Conservation (phyloP, 768 basidiomycete species). For the Suillus discolor region DNA sequence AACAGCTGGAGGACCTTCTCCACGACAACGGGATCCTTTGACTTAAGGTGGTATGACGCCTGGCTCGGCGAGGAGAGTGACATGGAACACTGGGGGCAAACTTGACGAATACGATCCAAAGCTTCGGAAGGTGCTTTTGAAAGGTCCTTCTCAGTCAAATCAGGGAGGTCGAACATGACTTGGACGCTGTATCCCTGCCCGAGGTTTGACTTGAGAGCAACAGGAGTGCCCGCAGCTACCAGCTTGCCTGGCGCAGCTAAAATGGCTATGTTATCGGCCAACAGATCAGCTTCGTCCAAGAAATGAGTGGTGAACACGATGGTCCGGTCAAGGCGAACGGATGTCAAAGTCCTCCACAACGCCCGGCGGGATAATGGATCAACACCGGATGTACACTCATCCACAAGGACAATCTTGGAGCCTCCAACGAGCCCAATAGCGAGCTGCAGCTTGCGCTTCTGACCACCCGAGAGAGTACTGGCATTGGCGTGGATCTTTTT, state of each 20-base stretch:
- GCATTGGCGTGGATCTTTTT: constrained; percentile 70
- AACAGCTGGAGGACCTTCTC: constrained; percentile 57
- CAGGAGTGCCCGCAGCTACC: constrained; percentile 73
- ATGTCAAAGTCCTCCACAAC: constrained; percentile 73
- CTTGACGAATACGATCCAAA: constrained; percentile 41
- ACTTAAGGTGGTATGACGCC: constrained; percentile 58
- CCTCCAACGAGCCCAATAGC: constrained; percentile 80
- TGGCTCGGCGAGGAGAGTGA: constrained; percentile 46
- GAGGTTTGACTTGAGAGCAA: constrained; percentile 67
- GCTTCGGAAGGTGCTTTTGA: constrained; percentile 29
- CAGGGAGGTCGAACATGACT: constrained; percentile 46
- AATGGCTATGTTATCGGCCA: constrained; percentile 77
- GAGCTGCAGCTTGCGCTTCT: constrained; percentile 83
- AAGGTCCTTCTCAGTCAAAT: constrained; percentile 30
- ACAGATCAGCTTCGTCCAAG: constrained; percentile 77
- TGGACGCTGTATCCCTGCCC: constrained; percentile 74
- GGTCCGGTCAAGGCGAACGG: constrained; percentile 64
- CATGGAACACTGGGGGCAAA: constrained; percentile 49
- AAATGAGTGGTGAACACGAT: constrained; percentile 84
- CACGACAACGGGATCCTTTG: constrained; percentile 57
- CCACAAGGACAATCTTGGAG: constrained; percentile 65
- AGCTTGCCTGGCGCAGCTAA: constrained; percentile 75
- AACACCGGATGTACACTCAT: constrained; percentile 79
- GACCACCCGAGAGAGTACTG: constrained; percentile 71
- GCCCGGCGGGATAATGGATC: constrained; percentile 80